A percentile compares a stretch with the other conserved stretches of the same genome.
Evolutionary conservation across 495 filamentous ascomycete species (phyloP).

Genomic region (Polyplosphaeria fusca): DNA sequence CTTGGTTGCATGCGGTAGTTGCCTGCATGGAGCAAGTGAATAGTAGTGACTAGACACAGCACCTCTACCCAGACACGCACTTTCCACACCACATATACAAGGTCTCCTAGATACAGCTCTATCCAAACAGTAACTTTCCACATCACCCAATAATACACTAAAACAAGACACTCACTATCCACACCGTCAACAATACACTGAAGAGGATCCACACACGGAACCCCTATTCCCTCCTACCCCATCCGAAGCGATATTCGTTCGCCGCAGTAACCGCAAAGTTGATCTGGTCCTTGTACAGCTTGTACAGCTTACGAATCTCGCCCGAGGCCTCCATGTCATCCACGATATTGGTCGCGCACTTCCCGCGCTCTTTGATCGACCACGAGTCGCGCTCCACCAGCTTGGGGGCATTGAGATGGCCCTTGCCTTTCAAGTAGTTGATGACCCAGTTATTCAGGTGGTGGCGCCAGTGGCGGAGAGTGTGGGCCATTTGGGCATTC

Average conservation of each 20-base stretch:
- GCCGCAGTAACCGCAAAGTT: constrained; percentile 52
- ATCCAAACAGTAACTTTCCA: too few species aligned
- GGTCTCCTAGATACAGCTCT: too few species aligned
- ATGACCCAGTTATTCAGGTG: constrained; percentile 69
- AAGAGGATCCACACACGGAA: too few species aligned
- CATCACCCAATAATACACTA: too few species aligned
- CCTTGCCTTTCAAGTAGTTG: constrained; percentile 54
- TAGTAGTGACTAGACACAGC: too few species aligned
- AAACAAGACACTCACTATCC: too few species aligned
- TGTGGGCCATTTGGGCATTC: constrained; percentile 68
- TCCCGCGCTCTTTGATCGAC: constrained; percentile 51
- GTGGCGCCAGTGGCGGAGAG: constrained; percentile 71
- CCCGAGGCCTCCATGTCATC: constrained; percentile 55
- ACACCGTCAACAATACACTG: too few species aligned
- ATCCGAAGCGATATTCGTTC: constrained; percentile 24
- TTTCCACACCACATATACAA: too few species aligned
- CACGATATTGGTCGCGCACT: constrained; percentile 56
- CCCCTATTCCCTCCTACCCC: constrained; percentile 13
- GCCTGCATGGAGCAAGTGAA: too few species aligned
- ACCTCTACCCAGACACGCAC: too few species aligned
- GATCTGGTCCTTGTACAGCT: constrained; percentile 57
- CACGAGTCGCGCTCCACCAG: constrained; percentile 54
- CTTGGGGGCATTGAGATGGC: constrained; percentile 51
- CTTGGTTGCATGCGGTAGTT: too few species aligned
- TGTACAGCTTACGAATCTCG: constrained; percentile 56